Base-by-base conservation (phyloP, 2,329 filamentous ascomycete genomes). In the Diaporthe longicolla region DNA sequence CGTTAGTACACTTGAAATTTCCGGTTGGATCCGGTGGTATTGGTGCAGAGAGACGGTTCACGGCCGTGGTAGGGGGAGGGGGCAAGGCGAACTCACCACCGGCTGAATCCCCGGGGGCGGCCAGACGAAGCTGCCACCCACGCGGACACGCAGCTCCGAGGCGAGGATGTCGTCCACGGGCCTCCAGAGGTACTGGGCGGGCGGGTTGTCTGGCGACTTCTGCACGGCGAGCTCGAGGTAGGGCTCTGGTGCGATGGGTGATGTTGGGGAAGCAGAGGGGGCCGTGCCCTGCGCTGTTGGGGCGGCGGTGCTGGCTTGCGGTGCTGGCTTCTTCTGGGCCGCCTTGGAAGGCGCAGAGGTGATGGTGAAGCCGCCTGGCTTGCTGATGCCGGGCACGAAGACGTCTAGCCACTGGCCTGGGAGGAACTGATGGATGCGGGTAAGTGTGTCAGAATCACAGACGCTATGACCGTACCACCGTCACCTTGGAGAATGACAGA, bases 381-480 rank as follows among this genome's bases (percentile, higher is more conserved):
- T 91, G 57, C 88, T 79, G 58, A 94, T 84, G 50, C 85, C 86
- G 1, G 95, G 94, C 70, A 95, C 89, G 81, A 93, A 92, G 9
- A 95, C 92, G 81, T 98, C 95, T 72, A 98, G 88, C 94, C 95
- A 98, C 86, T 97, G 95, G 71, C 95, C 95, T 7, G 95, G 91
- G 8, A 91, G 87, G 83, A 97, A 97, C 88, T 93, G 82, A 57
- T 83, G 80, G 74, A 79, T 75, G 73, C 81, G 54, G 37, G 79
- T 71, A n/a, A 78, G 77, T 76, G 78, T 24, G 66, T 59, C 24
- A 75, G 75, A 59, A 19, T 43, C 40, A 17, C 40, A 43, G 19
- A 7, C 15, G 15, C 5, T 43, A 19, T 6, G 6, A 7, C 40
- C 40, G 40, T 43, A 7, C 40, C 40, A 43, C 15, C 15, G 6